Base-by-base conservation (phyloP, 495 filamentous ascomycete species). In the Penicillium pulvis region DNA sequence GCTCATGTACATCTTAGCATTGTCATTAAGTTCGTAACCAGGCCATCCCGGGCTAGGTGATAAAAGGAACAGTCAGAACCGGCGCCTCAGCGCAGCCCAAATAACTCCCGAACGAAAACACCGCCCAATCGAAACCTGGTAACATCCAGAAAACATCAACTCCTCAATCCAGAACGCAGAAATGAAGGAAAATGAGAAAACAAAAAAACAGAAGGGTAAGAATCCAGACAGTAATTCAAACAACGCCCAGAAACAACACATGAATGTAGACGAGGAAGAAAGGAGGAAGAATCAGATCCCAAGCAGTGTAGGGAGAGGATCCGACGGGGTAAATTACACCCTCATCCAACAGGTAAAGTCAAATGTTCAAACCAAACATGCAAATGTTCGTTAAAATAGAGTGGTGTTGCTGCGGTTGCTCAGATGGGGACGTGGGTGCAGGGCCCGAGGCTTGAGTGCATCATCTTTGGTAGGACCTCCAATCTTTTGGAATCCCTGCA, bases 401-500 rank as follows among this genome's bases (percentile, higher is more conserved):
- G 77, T 76, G 17, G 75, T 78, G 52, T 76, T 73, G 64, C 72
- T 79, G 44, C 75, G 72, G 46, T 60, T 61, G 57, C 71, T 73
- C 23, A 79, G 44, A 9, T 70, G 69, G n/a, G 80, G 74, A 54
- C 79, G 72, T 11, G 74, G 43, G 12, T 68, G 57, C 17, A 70
- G 53, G n/a, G 69, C 48, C 44, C 71, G 73, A 1, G 65, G 58
- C 24, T 70, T 69, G 16, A 68, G 36, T 2, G 58, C 31, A 24
- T 72, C 69, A 6, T 78, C 69, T 51, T 74, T 76, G 46, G 57
- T 69, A 46, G 70, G 55, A 4, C 78, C 85, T 55, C 91, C 91
- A 71, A 96, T 97, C 72, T 91, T 92, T 70, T 91, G 87, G 65
- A 97, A 96, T 7, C 91, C 92, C 68, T 92, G 89, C 52, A 93